Conservation (phyloP, 2,329 filamentous ascomycete genomes). For the Ophiosphaerella herpotricha region DNA sequence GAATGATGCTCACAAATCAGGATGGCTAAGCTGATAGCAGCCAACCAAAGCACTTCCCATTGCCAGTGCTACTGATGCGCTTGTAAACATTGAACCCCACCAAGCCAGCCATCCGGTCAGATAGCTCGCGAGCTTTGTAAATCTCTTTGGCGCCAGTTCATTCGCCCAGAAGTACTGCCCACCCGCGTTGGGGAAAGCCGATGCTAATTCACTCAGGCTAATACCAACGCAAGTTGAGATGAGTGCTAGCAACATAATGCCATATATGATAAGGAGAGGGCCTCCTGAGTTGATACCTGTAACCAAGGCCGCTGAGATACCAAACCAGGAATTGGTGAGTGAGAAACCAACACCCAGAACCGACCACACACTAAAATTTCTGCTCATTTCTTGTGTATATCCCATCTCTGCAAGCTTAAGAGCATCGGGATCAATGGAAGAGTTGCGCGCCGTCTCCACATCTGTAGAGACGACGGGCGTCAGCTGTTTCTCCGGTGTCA, state of each 20-base stretch:
- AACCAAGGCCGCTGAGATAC: slow-evolving; percentile 54
- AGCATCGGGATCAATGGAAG: slow-evolving; percentile 45
- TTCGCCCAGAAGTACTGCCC: slow-evolving; percentile 60
- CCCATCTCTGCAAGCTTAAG: slow-evolving; percentile 54
- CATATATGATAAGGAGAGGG: slow-evolving; percentile 56
- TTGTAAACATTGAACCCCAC: slow-evolving; percentile 60
- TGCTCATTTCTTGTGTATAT: slow-evolving; percentile 53
- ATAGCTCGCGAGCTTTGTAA: slow-evolving; percentile 53
- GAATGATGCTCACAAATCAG: slow-evolving; percentile 53
- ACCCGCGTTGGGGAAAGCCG: slow-evolving; percentile 56
- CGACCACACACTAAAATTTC: slow-evolving; percentile 56
- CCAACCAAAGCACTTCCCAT: slow-evolving; percentile 56
- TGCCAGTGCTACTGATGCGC: slow-evolving; percentile 57
- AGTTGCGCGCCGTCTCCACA: slow-evolving; percentile 10
- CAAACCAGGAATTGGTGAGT: slow-evolving; percentile 59
- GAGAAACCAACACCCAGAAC: slow-evolving; percentile 58
- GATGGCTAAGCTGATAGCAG: slow-evolving; percentile 58
- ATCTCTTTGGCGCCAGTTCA: slow-evolving; percentile 53
- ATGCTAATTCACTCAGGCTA: slow-evolving; percentile 54
- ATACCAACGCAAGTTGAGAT: slow-evolving; percentile 54
- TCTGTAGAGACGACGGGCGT: slow-evolving; percentile 12
- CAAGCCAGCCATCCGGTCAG: slow-evolving; percentile 58
- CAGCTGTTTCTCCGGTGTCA: slow-evolving; percentile 17
- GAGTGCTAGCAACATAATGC: slow-evolving; percentile 53
- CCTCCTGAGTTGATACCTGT: slow-evolving; percentile 58